A percentile compares a stretch with the other conserved stretches of the same genome.
phyloP scores from a whole-genome alignment of 2,329 filamentous ascomycete genomes.

The Exserohilum turcica region DNA sequence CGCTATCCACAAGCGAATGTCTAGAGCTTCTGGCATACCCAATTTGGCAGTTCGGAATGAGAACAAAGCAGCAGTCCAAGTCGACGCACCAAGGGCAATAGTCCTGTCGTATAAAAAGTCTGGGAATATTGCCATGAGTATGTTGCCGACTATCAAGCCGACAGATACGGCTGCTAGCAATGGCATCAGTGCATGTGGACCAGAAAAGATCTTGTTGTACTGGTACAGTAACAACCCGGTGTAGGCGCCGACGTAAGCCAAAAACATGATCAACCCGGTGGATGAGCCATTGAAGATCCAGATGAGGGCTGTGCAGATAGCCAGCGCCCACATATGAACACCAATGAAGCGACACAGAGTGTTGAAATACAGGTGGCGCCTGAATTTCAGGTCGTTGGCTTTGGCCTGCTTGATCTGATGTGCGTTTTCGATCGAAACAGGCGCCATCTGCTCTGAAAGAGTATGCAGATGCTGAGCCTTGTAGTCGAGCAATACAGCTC shows the following conservation, averaged over 20 bases:
- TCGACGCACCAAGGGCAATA: constrained; percentile 55
- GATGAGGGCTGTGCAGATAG: constrained; percentile 56
- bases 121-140: constrained; percentile 49
- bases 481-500: constrained; percentile 61
- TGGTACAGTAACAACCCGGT: constrained; percentile 60
- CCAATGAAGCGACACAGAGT: constrained; percentile 57
- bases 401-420: constrained; percentile 53
- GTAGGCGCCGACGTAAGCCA: constrained; percentile 56
- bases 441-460: constrained; percentile 50
- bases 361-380: constrained; percentile 58
- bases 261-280: constrained; percentile 56
- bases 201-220: constrained; percentile 57
- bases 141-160: constrained; percentile 55
- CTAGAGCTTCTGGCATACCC: constrained; percentile 49
- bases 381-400: constrained; percentile 53
- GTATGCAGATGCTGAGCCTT: constrained; percentile 59
- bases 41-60: constrained; percentile 57
- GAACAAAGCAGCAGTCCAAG: constrained; percentile 59
- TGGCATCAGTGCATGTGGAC: constrained; percentile 55
- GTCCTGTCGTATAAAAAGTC: constrained; percentile 54
- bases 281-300: constrained; percentile 56
- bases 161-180: constrained; percentile 54
- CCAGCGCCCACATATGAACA: constrained; percentile 59
- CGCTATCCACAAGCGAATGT: constrained; percentile 37
- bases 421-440: constrained; percentile 49